These are phyloP conservation scores for Lactarius trivialis DNA, from an alignment of 768 basidiomycete species.

Conservation along the genomic window DNA sequence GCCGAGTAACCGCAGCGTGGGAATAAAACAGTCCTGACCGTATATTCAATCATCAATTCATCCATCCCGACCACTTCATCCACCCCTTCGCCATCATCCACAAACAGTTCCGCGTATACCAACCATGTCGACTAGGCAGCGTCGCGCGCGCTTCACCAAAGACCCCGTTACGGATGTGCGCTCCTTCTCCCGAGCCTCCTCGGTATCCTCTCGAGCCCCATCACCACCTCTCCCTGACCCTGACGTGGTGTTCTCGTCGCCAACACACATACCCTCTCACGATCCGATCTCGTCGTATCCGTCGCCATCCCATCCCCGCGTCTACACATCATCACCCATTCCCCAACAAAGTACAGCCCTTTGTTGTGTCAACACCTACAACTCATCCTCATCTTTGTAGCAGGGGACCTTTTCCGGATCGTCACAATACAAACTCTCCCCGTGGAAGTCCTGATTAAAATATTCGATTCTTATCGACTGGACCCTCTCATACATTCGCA, in stretches of 20 bases:
- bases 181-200: conserved; percentile 8
- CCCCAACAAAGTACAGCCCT: background rate
- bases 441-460: background rate
- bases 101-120: background rate
- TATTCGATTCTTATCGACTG: background rate
- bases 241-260: conserved; percentile 5
- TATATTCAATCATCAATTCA: background rate
- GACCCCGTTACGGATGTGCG: conserved; percentile 15
- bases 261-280: background rate
- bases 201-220: conserved; percentile 1
- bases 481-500: background rate
- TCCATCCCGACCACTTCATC: background rate
- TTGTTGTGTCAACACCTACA: background rate
- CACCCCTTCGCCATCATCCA: background rate
- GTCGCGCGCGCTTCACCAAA: conserved; percentile 14
- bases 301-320: background rate
- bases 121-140: conserved; percentile 8
- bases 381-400: background rate
- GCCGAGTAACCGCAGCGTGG: no score
- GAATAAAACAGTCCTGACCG: no score
- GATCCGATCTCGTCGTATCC: background rate
- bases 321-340: conserved; percentile 4
- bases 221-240: conserved; percentile 12
- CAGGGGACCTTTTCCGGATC: background rate
- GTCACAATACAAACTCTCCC: background rate